Base-by-base conservation (phyloP, 441 rosid species). In the Jatropha multifida region DNA sequence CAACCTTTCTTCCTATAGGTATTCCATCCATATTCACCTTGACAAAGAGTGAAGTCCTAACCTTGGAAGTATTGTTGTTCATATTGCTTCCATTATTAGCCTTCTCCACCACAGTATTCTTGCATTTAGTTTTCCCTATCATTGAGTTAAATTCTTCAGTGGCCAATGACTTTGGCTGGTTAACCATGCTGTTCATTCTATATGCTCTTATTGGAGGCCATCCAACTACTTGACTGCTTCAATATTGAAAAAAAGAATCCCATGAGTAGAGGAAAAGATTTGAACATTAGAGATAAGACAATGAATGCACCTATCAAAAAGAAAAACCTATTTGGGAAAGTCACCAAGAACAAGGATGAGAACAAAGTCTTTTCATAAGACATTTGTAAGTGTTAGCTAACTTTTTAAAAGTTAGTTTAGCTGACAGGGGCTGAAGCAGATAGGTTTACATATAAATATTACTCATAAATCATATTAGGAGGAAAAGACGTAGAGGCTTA, bases 191-290 rank as follows among this genome's bases (percentile, higher is more conserved):
- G 84, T 92, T 92, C 88, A 90, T 89, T 72, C 98, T 86, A 77
- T 86, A 85, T 67, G 90, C 79, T 85, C 97, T 89, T 74, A 95
- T 80, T 15, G 99, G 99, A 79, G 99, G 99, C 99, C 99, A 95
- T 63, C 99, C 99, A 69, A 92, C 93, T 56, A 90, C 92, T 76
- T 90, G 98, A 79, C 92, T 90, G 89, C 76, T 80, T 69, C 72
- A 78, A 75, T 44, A 74, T 76, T 74, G 40, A 63, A 71, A 73
- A 70, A 49, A 40, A 74, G 64, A 60, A 55, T 6, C 5, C 52
- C 62, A 46, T 66, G 4, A 72, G 41, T 3, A 11, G 8, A 68
- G 17, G 52, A 61, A 42, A 62, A 14, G 9, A 37, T 18, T 10
- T 38, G 12, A 56, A 63, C 23, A 17, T 46, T 14, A 27, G 46